Base-by-base conservation (phyloP, 352 stramenopile genomes). In the Peronospora farinosa region DNA sequence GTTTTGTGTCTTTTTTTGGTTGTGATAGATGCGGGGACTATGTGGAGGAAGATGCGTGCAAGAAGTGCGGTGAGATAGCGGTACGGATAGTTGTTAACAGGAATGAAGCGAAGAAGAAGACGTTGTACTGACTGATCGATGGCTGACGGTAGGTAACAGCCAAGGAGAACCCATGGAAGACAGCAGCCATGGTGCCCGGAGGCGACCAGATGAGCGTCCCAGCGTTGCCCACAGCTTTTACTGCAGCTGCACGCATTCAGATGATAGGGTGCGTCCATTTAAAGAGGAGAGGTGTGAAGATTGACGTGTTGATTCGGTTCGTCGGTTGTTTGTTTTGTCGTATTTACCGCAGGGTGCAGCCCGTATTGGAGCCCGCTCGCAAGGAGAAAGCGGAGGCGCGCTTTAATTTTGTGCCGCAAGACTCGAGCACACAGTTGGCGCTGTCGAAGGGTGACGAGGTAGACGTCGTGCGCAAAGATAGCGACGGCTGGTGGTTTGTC, bases 401-500 rank as follows among this genome's bases (percentile, higher is more conserved):
- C 21, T 92, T 87, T 53, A 76, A 88, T 60, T 92, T 89, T 49
- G 74, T 80, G 40, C 80, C 80, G 9, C 74, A 85, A 54, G 80
- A 92, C 41, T 51, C 63, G 25, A 54, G 60, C n/a, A 83, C 78
- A 40, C 80, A 92, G 56, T 59, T 92, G n/a, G 61, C 55, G 8
- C 57, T 92, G 25, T 54, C 57, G 13, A 92, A 88, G 56, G 80
- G 74, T 42, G 80, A 92, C 40, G 60, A 74, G 19, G 62, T 92
- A 40, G 67, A 84, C 40, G 74, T 92, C 27, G 78, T 92, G 55
- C 80, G 80, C 39, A 92, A 89, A 60, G 80, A 92, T 51, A 69
- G 62, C 41, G 80, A 92, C 43, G 80, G 80, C 49, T 92, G 80
- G 80, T 92, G 80, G 80, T 87, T 92, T 50, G 78, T 92, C 21